Base-by-base conservation (phyloP, 2,329 filamentous ascomycete species). In the Venturiaceae sp. region DNA sequence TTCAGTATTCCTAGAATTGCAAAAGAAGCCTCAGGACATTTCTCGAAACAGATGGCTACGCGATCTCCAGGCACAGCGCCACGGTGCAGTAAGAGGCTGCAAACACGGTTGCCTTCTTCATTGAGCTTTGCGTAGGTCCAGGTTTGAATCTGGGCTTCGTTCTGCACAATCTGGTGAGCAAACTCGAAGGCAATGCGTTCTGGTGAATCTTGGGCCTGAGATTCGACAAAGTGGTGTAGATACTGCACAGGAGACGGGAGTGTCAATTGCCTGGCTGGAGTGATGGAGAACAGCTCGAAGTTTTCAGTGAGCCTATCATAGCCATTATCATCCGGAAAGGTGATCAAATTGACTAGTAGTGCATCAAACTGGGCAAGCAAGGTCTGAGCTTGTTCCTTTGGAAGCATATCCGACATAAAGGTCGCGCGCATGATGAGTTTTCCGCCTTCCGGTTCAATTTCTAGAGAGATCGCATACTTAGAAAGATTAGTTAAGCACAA, bases 21-120 rank as follows among this genome's bases (percentile, higher is more conserved):
- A 65, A 94, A 89, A 37, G 89, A 92, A 0, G 90, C 90, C 66
- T 92, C 87, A 0, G 90, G 85, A 61, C 86, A 92, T 67, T 95
- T 95, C 58, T 90, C 84, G 65, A 95, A 95, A 66, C 87, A 90
- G 8, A 92, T 79, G 0, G 84, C 89, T 23, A 95, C 77, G 4
- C 92, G 83, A 28, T 74, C 75, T 0, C 88, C 86, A 0, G 81
- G 75, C 0, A 68, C 62, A 0, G 83, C 71, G 2, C 77, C 79
- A 21, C 76, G 69, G 0, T 69, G 64, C 1, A 75, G 67, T 1
- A 95, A 74, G 13, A 92, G 68, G 57, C 86, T 78, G 0, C 89
- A 88, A 16, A 95, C 79, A 62, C 78, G 80, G 65, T 95, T 92
- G 0, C 86, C 88, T 63, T 85, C 81, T 0, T 77, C 67, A 63